Percentiles rank a stretch among this genome's conserved stretches.
phyloP scores from a whole-genome alignment of 768 basidiomycete species.

The Suillus spraguei region DNA sequence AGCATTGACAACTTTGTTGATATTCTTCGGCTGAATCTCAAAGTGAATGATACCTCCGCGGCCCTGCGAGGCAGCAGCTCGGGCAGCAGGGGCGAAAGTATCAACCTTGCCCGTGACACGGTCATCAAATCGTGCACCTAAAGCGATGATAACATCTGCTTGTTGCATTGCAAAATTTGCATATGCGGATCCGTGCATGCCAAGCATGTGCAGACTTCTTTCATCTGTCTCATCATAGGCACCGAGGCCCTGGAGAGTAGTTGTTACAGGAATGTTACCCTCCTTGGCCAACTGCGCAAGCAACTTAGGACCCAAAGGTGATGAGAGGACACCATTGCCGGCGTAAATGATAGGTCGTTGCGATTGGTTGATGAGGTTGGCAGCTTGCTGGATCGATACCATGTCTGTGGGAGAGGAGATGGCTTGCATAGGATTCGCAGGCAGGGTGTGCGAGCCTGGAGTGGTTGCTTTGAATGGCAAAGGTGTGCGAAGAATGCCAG shows the following conservation, averaged over 20 bases:
- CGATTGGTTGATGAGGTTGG: slow-evolving; percentile 88
- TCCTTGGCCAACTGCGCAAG: slow-evolving; percentile 75
- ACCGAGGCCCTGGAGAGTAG: slow-evolving; percentile 94
- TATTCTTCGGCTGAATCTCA: slow-evolving; percentile 97
- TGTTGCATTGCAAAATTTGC: slow-evolving; percentile 98
- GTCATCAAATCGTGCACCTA: slow-evolving; percentile 96
- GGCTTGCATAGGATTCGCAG: slow-evolving; percentile 69
- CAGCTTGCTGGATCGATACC: slow-evolving; percentile 77
- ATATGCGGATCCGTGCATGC: slow-evolving; percentile 98
- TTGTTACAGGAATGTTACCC: slow-evolving; percentile 96
- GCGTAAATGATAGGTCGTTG: slow-evolving; percentile 92
- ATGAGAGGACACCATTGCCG: slow-evolving; percentile 87
- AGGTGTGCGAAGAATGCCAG: slow-evolving; percentile 83
- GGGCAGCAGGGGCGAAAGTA: slow-evolving; percentile 89
- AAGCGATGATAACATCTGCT: slow-evolving; percentile 96
- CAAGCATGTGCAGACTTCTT: slow-evolving; percentile 93
- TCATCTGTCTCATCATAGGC: slow-evolving; percentile 91
- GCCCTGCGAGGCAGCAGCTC: slow-evolving; percentile 80
- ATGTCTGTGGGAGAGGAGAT: slow-evolving; percentile 61
- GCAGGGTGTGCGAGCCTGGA: slow-evolving; percentile 78
- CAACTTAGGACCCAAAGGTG: slow-evolving; percentile 78
- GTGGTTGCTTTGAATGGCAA: slow-evolving; percentile 86
- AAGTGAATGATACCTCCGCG: slow-evolving; percentile 98
- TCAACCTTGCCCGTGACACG: slow-evolving; percentile 93
- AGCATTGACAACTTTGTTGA: slow-evolving; percentile 98